Conservation (phyloP, 2,329 filamentous ascomycete genomes). For the Ophiostoma novo-ulmi region DNA sequence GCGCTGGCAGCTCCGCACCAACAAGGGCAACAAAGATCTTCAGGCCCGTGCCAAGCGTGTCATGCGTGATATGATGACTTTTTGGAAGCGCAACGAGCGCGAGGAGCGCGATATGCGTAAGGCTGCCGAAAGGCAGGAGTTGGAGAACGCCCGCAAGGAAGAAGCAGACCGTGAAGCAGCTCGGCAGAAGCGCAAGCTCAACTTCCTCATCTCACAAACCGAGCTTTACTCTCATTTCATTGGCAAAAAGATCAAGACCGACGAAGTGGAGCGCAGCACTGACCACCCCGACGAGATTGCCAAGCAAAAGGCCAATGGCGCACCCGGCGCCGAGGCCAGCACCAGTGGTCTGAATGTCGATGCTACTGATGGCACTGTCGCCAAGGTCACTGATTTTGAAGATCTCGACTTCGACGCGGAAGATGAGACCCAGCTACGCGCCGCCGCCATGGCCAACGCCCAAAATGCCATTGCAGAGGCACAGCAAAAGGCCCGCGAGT, state of each 20-base stretch:
- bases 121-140: conserved; percentile 88
- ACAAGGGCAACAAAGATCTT: conserved; percentile 97
- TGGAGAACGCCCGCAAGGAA: conserved; percentile 93
- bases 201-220: conserved; percentile 98
- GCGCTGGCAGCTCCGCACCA: conserved; percentile 93
- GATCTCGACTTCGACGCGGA: conserved; percentile 94
- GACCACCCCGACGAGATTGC: conserved; percentile 69
- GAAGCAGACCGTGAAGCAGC: conserved; percentile 97
- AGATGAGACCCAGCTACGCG: conserved; percentile 73
- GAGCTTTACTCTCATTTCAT: conserved; percentile 99
- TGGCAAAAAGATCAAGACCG: conserved; percentile 97
- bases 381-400: conserved; percentile 88
- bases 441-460: conserved; percentile 89
- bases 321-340: not conserved
- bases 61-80: conserved; percentile 99
- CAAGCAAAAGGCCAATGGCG: conserved; percentile 39
- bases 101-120: conserved; percentile 94
- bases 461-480: conserved; percentile 94
- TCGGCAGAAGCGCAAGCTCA: conserved; percentile 95
- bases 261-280: conserved; percentile 85
- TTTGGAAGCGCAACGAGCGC: conserved; percentile 98
- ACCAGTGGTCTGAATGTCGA: not conserved
- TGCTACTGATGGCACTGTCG: conserved; percentile 46
- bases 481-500: conserved; percentile 84
- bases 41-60: conserved; percentile 94